Base-by-base conservation (phyloP, 2,329 filamentous ascomycete species). In the Aspergillus sp. region DNA sequence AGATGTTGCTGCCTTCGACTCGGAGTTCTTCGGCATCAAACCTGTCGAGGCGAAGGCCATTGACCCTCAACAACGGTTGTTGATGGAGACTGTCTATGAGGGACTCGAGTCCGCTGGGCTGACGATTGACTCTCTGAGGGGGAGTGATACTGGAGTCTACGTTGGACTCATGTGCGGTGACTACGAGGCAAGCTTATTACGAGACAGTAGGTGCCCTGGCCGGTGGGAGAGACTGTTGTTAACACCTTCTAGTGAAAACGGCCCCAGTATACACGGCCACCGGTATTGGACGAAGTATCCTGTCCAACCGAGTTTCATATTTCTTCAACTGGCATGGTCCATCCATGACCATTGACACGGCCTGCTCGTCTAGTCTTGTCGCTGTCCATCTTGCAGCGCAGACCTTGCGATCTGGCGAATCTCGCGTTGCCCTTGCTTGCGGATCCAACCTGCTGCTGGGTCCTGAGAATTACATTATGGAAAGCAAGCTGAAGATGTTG, bases 361-460 rank as follows among this genome's bases (percentile, higher is more conserved):
- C 70, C 0, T 74, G 73, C 51, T 72, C 71, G 3, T 60, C 67
- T 0, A 68, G 66, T n/a, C 53, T 73, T 4, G 60, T 66, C 3
- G 74, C 71, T 1, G 48, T 76, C 2, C 72, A 76, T 61, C 50
- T 67, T 13, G 73, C 74, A 8, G 72, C 64, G 6, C 67, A 72
- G 37, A 62, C 57, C 4, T 52, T 73, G 2, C 59, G 59, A 2
- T 65, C 59, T 0, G 67, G 66, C 11, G 67, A 70, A 9, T 57
- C 66, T 1, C 58, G 59, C 0, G 62, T 61, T 27, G 68, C 67
- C 1, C 56, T 70, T 46, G 70, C 65, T 7, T 64, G 62, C 1
- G 70, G 67, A 0, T 59, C 64, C 4, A 71, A 70, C 51, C 17
- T 70, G 2, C 61, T 70, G 4, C 58, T 70, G 2, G 65, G 63